These are phyloP conservation scores for Tetrahymena borealis DNA, from an alignment of 73 alveolate species.

Conservation along the genomic window DNA sequence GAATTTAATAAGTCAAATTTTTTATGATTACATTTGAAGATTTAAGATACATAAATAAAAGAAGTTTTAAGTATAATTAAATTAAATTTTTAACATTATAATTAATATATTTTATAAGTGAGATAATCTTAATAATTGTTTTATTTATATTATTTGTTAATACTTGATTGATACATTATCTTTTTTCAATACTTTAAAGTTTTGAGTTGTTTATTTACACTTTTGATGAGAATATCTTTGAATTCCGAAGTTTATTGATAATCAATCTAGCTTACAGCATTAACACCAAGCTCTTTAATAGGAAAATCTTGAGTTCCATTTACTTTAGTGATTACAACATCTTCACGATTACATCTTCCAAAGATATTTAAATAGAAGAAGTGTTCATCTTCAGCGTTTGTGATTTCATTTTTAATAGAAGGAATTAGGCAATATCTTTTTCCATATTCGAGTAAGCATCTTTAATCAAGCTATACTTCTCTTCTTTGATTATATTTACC, in stretches of 20 bases:
- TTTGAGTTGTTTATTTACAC: neutral
- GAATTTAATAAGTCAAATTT: too few species aligned
- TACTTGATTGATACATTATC: too few species aligned
- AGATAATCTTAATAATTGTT: too few species aligned
- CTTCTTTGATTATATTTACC: conserved; percentile 51
- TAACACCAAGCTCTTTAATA: neutral
- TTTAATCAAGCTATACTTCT: conserved; percentile 23
- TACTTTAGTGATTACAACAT: neutral
- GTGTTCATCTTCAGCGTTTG: neutral
- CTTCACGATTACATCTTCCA: neutral
- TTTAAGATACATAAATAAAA: too few species aligned
- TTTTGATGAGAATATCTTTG: neutral
- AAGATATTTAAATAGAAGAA: neutral
- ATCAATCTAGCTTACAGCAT: neutral
- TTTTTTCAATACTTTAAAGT: neutral
- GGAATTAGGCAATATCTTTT: neutral
- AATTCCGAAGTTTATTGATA: neutral
- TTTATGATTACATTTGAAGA: too few species aligned
- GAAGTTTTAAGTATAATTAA: too few species aligned
- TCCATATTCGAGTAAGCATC: neutral
- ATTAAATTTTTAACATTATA: too few species aligned
- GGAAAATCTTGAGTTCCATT: neutral
- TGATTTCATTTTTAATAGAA: neutral
- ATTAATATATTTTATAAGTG: too few species aligned
- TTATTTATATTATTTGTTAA: too few species aligned